Evolutionary conservation across 176 grass and related monocot genomes (phyloP), one percentile per base, ranked within the genome.

Genomic region (Oryza punctata): DNA sequence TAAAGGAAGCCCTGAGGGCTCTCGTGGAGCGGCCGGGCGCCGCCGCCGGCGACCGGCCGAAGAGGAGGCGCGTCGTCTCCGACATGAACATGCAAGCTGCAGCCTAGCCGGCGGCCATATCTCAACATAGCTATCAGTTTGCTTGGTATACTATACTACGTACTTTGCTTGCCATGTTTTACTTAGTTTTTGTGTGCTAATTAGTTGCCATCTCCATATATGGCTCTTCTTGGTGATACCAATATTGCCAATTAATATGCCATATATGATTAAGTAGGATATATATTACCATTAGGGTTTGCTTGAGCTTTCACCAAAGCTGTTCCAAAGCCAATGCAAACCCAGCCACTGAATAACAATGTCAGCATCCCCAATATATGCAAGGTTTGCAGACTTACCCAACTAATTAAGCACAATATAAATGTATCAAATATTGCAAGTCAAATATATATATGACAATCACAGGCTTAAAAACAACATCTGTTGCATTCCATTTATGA

Each of bases 11-110:
- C 13, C 78, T 94, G 18, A 82, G 84, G 77, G 84, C 81, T 61
- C 90, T 94, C 7, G 89, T 94, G 33, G 90, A 94, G 81, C 79
- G 87, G 60, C 90, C 88, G 12, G 90, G 88, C 1, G 26, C 35
- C 1, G 78, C 25, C 12, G 49, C 59, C 30, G 80, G 86, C n/a
- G 92, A 94, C 79, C 84, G 87, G 69, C 90, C 90, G 24, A 94
- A 94, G 86, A 90, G 92, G 87, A 89, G 92, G 47, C 91, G 92
- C 3, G 86, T 94, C 49, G 86, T 94, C 49, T 79, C 90, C 1
- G 87, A 83, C 83, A 89, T 87, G 90, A 92, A 84, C 86, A 87
- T 90, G 89, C 80, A 87, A 32, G 64, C 89, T 47, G 47, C 88
- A 11, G 88, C 67, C 16, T 90, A 63, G 88, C 33, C 30, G 67